Percentiles rank a stretch among this genome's conserved stretches.
These are phyloP conservation scores for Potentilla sterilis DNA, from an alignment of 306 rosid genomes.

Conservation along the genomic window DNA sequence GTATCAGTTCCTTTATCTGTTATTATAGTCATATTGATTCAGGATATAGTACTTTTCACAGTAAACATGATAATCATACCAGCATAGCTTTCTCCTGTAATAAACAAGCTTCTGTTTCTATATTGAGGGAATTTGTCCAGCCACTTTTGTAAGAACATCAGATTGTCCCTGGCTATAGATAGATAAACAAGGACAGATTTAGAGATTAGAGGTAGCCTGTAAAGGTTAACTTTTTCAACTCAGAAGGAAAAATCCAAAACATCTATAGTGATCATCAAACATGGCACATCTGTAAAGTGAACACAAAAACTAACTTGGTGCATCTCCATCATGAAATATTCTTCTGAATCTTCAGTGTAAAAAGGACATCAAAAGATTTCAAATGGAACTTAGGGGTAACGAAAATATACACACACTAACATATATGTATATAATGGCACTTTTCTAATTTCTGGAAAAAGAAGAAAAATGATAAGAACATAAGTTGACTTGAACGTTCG, in stretches of 20 bases:
- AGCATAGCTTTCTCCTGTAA: slow-evolving; percentile 55
- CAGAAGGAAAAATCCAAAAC: slow-evolving; percentile 24
- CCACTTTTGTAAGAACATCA: slow-evolving; percentile 55
- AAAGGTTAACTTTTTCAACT: slow-evolving; percentile 27
- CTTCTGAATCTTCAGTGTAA: slow-evolving; percentile 27
- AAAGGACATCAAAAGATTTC: slow-evolving; percentile 31
- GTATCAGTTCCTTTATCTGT: neutral
- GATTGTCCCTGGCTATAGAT: slow-evolving; percentile 47
- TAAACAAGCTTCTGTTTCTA: slow-evolving; percentile 46
- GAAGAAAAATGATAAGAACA: slow-evolving; percentile 8
- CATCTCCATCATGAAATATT: slow-evolving; percentile 30
- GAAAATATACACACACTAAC: slow-evolving; percentile 1
- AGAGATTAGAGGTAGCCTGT: slow-evolving; percentile 21
- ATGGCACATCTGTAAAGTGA: slow-evolving; percentile 44
- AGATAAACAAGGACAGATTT: slow-evolving; percentile 26
- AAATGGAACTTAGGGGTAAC: slow-evolving; percentile 21
- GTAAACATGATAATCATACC: slow-evolving; percentile 23
- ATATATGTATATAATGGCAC: neutral
- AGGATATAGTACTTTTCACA: neutral
- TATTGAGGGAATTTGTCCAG: slow-evolving; percentile 47
- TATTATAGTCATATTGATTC: neutral
- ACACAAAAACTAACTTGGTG: slow-evolving; percentile 6
- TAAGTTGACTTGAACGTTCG: slow-evolving; percentile 39
- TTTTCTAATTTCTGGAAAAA: neutral
- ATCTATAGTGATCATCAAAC: slow-evolving; percentile 34